Conservation (phyloP, 306 rosid genomes). For the Alnus glutinosa region DNA sequence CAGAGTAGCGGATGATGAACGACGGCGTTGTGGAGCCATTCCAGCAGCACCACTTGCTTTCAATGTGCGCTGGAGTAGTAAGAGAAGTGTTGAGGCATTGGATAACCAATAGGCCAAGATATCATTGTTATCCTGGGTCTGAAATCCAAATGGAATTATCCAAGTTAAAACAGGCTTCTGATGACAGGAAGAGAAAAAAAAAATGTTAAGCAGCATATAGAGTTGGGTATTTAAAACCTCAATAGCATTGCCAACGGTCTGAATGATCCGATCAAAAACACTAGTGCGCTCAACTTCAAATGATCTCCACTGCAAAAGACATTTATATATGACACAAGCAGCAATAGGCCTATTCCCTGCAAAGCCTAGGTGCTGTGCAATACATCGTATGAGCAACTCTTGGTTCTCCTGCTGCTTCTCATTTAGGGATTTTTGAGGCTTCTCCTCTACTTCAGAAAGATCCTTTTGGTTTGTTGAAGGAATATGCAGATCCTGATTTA, state of each 20-base stretch:
- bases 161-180: slow-evolving; percentile 27
- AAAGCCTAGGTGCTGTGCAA: slow-evolving; percentile 56
- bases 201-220: slow-evolving; percentile 10
- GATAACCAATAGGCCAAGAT: slow-evolving; percentile 62
- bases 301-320: slow-evolving; percentile 69
- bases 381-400: slow-evolving; percentile 58
- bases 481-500: slow-evolving; percentile 67
- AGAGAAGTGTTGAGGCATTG: slow-evolving; percentile 57
- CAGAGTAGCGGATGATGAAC: slow-evolving; percentile 53
- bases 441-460: slow-evolving; percentile 51
- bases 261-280: slow-evolving; percentile 59
- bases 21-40: slow-evolving; percentile 66
- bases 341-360: slow-evolving; percentile 56
- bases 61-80: slow-evolving; percentile 62
- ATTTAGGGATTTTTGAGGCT: slow-evolving; percentile 58
- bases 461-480: slow-evolving; percentile 70
- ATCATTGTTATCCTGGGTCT: slow-evolving; percentile 61
- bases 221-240: slow-evolving; percentile 48
- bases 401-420: slow-evolving; percentile 72
- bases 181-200: slow-evolving; percentile 15
- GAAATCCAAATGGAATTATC: slow-evolving; percentile 28
- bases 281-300: slow-evolving; percentile 68
- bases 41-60: slow-evolving; percentile 74
- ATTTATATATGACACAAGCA: slow-evolving; percentile 57
- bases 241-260: slow-evolving; percentile 54